Base-by-base conservation (phyloP, 129 eudicot species). In the Escallonia herrerae region DNA sequence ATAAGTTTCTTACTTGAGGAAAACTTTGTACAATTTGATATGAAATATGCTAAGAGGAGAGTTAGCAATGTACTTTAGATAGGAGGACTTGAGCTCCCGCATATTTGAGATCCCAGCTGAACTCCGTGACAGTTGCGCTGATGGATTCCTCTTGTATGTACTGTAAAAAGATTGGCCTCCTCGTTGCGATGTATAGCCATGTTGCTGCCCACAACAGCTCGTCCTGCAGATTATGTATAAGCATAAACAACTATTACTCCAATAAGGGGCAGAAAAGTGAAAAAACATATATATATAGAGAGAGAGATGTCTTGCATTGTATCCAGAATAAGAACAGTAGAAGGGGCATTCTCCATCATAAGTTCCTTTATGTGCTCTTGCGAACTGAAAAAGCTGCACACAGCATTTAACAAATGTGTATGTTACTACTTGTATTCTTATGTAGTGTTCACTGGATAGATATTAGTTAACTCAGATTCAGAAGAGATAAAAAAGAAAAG, bases 201-300 rank as follows among this genome's bases (percentile, higher is more conserved):
- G 93, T 43, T 78, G 97, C 95, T 13, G 85, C 95, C 97, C 97
- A 90, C 63, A 84, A 64, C 52, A 90, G 74, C 84, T 90, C 97
- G 76, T 90, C 97, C 97, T 90, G 74, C 56, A 60, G 51, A 6
- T 44, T n/a, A 15, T 15, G 14, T 2, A 14, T 45, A 43, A 40
- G 7, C 38, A 72, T 39, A 0, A 53, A 46, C 33, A 22, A 22
- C 33, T 22, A 22, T 22, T 22, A 1, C 33, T 22, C 33, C 33
- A 22, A 0, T 22, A 1, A 22, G 33, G 33, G 33, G 33, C 33
- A 22, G 1, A 22, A 22, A 22, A 22, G 33, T 22, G 33, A 1
- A 22, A 22, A 22, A 0, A 22, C 1, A 22, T 22, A n/a, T n/a
- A n/a, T n/a, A n/a, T n/a, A n/a, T n/a, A n/a, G n/a, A n/a, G n/a